Evolutionary conservation across 306 rosid genomes (phyloP).

Genomic region (Casuarina equisetifolia): DNA sequence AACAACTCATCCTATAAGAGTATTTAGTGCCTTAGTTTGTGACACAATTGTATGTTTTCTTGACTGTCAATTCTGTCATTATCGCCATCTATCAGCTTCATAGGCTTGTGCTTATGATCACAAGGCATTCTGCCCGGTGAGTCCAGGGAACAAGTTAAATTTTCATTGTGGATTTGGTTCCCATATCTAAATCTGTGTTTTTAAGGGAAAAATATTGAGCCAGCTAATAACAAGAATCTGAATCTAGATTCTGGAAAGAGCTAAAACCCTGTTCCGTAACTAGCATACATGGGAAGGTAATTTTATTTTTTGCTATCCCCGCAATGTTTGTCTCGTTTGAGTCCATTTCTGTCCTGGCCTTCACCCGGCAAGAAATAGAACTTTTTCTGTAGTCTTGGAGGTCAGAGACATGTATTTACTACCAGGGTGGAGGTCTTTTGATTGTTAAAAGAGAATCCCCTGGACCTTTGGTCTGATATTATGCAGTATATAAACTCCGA

Average conservation of each 20-base stretch:
- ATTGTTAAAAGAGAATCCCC: not conserved
- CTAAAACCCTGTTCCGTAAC: not conserved
- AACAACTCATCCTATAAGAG: not conserved
- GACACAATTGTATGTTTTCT: not conserved
- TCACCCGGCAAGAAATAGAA: no score
- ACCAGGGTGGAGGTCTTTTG: not conserved
- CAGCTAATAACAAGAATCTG: not conserved
- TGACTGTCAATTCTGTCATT: not conserved
- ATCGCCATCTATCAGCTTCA: not conserved
- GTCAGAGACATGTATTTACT: not conserved
- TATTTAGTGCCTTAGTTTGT: not conserved
- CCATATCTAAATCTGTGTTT: not conserved
- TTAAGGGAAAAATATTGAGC: not conserved
- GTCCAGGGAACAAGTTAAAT: not conserved
- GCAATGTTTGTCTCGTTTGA: not conserved
- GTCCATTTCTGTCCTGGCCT: constrained; percentile 4
- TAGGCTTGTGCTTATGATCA: not conserved
- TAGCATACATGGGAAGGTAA: not conserved
- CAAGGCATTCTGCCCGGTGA: not conserved
- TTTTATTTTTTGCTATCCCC: not conserved
- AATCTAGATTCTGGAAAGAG: not conserved
- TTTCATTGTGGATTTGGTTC: not conserved
- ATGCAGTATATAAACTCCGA: not conserved
- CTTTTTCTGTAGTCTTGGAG: not conserved
- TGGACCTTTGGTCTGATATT: not conserved